A percentile compares a stretch with the other conserved stretches of the same genome.
Evolutionary conservation across 176 grass and related monocot species (phyloP).

Genomic region (Puya raimondii): DNA sequence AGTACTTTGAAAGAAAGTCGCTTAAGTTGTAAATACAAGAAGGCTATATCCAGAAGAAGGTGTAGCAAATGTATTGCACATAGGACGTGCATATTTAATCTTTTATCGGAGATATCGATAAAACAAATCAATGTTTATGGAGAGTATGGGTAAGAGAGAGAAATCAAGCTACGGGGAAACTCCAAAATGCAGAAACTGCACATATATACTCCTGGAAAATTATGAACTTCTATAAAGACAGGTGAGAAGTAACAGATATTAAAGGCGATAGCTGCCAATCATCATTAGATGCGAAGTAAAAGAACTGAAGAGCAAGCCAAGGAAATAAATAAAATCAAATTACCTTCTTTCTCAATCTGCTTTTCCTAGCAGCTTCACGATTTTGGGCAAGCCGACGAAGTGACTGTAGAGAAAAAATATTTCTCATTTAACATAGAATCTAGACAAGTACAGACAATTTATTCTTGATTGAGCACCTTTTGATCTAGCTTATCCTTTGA

Average conservation of each 20-base stretch:
- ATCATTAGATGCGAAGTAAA: not conserved
- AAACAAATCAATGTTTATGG: no score
- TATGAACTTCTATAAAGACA: not conserved
- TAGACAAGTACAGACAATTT: conserved; percentile 7
- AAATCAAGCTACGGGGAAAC: no score
- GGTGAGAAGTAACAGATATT: not conserved
- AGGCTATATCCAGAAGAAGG: no score
- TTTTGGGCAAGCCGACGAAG: conserved; percentile 94
- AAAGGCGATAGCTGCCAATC: not conserved
- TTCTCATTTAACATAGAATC: conserved; percentile 13
- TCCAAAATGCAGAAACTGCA: no score
- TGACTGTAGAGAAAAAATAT: conserved; percentile 29
- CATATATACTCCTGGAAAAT: no score
- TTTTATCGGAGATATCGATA: no score
- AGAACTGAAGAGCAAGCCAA: not conserved
- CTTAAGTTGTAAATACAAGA: no score
- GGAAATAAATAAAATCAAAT: not conserved
- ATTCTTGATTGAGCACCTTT: conserved; percentile 41
- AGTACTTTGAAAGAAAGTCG: no score
- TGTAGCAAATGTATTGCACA: no score
- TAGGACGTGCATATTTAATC: no score
- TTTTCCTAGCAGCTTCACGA: conserved; percentile 98
- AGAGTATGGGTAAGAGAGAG: no score
- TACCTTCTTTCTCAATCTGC: conserved; percentile 94
- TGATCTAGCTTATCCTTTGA: conserved; percentile 76